Percentiles rank a stretch among this genome's conserved stretches.
Conservation (phyloP, 192 early-diverging fungal species). For the Haplosporangium gracile region DNA sequence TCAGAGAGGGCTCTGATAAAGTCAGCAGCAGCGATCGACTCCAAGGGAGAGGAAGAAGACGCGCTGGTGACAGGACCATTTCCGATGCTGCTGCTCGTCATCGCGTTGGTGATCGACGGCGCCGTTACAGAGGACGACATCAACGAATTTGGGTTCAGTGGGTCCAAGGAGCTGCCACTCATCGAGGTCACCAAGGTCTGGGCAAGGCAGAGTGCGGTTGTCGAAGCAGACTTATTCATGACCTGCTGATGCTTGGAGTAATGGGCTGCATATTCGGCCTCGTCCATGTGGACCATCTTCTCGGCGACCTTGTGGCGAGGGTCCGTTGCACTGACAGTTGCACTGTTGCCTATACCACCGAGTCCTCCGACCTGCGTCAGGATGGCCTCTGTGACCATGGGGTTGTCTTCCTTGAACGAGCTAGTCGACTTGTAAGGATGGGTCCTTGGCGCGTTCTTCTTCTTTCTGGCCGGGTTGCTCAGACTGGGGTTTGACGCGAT, state of each 20-base stretch:
- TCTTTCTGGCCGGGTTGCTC: conserved; percentile 44
- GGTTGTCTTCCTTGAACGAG: conserved; percentile 42
- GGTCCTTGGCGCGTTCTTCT: conserved; percentile 46
- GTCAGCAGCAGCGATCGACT: conserved; percentile 32
- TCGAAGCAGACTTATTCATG: conserved; percentile 40
- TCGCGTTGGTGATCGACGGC: conserved; percentile 17
- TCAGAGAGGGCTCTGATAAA: conserved; percentile 45
- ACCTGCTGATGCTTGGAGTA: conserved; percentile 45
- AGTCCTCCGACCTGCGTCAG: conserved; percentile 47
- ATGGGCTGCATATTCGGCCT: conserved; percentile 46
- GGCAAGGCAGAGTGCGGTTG: conserved; percentile 5
- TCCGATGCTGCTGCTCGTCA: not conserved
- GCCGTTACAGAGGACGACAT: conserved; percentile 40
- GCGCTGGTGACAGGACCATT: not conserved
- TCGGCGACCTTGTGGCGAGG: conserved; percentile 51
- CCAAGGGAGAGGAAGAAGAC: conserved; percentile 5
- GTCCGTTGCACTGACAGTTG: conserved; percentile 24
- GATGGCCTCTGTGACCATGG: conserved; percentile 51
- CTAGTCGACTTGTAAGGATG: conserved; percentile 55
- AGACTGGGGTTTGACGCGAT: conserved; percentile 11
- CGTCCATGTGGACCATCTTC: conserved; percentile 51
- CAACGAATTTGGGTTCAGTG: not conserved
- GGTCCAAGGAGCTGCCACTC: conserved; percentile 1
- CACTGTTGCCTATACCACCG: conserved; percentile 39
- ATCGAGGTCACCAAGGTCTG: conserved; percentile 34